Base-by-base conservation (phyloP, 352 stramenopile genomes). In the Thalassiosira pacifica region DNA sequence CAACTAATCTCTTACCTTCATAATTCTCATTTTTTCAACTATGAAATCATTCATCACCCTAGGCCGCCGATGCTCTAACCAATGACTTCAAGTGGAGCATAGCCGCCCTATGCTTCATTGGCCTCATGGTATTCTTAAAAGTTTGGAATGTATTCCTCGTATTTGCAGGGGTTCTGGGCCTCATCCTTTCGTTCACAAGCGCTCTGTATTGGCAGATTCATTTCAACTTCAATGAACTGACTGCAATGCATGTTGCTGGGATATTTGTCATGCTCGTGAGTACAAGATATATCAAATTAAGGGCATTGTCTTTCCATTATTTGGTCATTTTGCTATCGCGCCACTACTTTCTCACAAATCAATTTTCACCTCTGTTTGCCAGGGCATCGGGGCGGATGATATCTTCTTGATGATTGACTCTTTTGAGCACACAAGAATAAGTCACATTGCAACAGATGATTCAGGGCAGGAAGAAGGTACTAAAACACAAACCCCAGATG, bases 401-500 rank as follows among this genome's bases (percentile, higher is more conserved):
- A 85, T 85, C 13, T 85, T 85, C 55, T 32, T 85, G 6, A 85
- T 52, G 9, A 74, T 85, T n/a, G 77, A 85, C 52, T 71, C 67
- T 3, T 85, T 80, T 32, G 57, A 85, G 10, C 77, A 85, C 29
- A 85, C 68, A 0, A 79, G 68, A 70, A 48, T 80, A 11, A 60
- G 75, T 29, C 73, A 55, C 52, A 29, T 59, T n/a, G n/a, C n/a
- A n/a, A n/a, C n/a, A n/a, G n/a, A n/a, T n/a, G n/a, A n/a, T n/a
- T n/a, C n/a, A n/a, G n/a, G n/a, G n/a, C n/a, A n/a, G n/a, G n/a
- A n/a, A n/a, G n/a, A n/a, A n/a, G n/a, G n/a, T n/a, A n/a, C n/a
- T n/a, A n/a, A n/a, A n/a, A n/a, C 16, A 22, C 31, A 11, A 57
- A 22, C 67, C 40, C 53, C 2, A 27, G 31, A 79, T 13, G 76